Evolutionary conservation across 2,329 filamentous ascomycete species (phyloP).

Genomic region (Colletotrichum sidae): DNA sequence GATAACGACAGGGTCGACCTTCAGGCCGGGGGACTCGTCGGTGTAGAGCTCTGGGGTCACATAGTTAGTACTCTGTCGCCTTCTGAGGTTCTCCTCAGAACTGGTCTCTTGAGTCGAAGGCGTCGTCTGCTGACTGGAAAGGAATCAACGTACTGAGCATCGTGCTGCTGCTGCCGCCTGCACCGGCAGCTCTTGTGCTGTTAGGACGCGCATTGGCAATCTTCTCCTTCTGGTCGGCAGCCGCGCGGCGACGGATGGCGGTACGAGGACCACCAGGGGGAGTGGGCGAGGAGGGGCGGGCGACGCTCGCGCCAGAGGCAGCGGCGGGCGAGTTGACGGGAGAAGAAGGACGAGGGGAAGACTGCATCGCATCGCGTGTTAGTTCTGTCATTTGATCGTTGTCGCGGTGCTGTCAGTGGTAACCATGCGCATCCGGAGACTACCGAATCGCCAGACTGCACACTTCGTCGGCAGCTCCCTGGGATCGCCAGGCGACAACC

Average conservation of each 20-base stretch:
- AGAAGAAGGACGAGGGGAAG: constrained; percentile 71
- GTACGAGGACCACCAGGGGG: constrained; percentile 95
- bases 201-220: constrained; percentile 92
- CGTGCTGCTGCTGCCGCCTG: constrained; percentile 95
- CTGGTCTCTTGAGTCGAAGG: too few species aligned
- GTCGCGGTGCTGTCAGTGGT: not conserved
- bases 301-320: constrained; percentile 75
- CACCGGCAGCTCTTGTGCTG: constrained; percentile 92
- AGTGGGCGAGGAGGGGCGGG: constrained; percentile 86
- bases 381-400: constrained; percentile 8
- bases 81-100: too few species aligned
- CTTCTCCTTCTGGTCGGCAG: constrained; percentile 97
- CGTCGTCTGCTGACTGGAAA: too few species aligned
- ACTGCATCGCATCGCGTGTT: constrained; percentile 49
- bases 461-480: not conserved
- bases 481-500: constrained; percentile 3
- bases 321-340: constrained; percentile 66
- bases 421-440: too few species aligned
- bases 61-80: constrained; percentile 42
- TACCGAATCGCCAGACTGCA: too few species aligned
- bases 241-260: constrained; percentile 93
- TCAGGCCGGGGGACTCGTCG: constrained; percentile 95
- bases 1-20: constrained; percentile 98
- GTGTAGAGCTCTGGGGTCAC: constrained; percentile 84
- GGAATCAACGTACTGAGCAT: constrained; percentile 84